These are phyloP conservation scores for Pythium brassicae DNA, from an alignment of 352 stramenopile species.

Conservation along the genomic window DNA sequence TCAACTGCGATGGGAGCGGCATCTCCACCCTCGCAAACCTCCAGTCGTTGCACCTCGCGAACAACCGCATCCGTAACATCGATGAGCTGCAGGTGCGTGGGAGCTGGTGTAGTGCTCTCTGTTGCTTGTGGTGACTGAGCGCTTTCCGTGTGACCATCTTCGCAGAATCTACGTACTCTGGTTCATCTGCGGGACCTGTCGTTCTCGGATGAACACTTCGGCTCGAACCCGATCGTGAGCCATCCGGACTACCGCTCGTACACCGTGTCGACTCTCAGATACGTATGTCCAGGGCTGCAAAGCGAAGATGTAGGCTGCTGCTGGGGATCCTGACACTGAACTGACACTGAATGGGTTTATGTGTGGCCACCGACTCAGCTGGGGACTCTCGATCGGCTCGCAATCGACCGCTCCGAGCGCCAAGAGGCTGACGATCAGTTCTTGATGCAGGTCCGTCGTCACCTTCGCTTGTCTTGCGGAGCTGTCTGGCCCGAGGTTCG, in stretches of 20 bases:
- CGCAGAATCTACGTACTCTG: slow-evolving; percentile 44
- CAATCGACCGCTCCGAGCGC: slow-evolving; percentile 35
- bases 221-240: slow-evolving; percentile 62
- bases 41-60: slow-evolving; percentile 58
- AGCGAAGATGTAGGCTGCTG: too few species aligned
- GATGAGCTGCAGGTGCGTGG: slow-evolving; percentile 52
- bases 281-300: too few species aligned
- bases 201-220: slow-evolving; percentile 83
- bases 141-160: background rate
- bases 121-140: background rate
- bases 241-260: slow-evolving; percentile 72
- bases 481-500: too few species aligned
- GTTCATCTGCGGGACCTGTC: slow-evolving; percentile 49
- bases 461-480: background rate
- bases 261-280: slow-evolving; percentile 58
- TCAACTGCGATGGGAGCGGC: slow-evolving; percentile 28
- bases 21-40: slow-evolving; percentile 69
- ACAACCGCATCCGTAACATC: slow-evolving; percentile 71
- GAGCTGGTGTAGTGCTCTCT: background rate
- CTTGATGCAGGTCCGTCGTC: slow-evolving; percentile 27
- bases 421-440: slow-evolving; percentile 39
- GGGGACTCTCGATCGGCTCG: slow-evolving; percentile 39
- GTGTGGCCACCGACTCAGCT: slow-evolving; percentile 20
- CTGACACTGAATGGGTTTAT: too few species aligned
- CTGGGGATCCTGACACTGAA: too few species aligned